These are phyloP conservation scores for Xylaria sp. DNA, from an alignment of 2,329 filamentous ascomycete species.

Conservation along the genomic window DNA sequence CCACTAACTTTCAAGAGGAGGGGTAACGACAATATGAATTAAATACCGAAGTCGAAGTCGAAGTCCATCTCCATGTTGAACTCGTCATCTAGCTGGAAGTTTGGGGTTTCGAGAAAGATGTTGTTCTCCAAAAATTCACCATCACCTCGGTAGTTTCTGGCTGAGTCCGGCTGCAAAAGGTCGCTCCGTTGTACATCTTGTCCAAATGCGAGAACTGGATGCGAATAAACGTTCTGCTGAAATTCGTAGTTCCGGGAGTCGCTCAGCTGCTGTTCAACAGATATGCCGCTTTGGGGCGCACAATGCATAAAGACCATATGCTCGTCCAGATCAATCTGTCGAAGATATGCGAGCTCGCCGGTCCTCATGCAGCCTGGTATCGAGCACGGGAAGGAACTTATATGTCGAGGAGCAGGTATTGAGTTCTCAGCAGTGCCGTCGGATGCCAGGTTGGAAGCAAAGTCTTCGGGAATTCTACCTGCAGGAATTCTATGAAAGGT, in stretches of 20 bases:
- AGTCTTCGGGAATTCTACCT: conserved; percentile 21
- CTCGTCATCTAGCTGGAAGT: neutral
- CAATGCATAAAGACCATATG: conserved; percentile 9
- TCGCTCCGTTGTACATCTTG: neutral
- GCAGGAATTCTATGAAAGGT: conserved; percentile 26
- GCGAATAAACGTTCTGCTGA: neutral
- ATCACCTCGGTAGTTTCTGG: neutral
- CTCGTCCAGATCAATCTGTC: conserved; percentile 25
- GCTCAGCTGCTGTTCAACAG: neutral
- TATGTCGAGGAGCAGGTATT: neutral
- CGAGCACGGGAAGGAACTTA: conserved; percentile 13
- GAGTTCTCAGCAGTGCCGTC: neutral
- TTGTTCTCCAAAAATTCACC: neutral
- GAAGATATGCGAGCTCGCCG: conserved; percentile 14
- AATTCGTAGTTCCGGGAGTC: neutral
- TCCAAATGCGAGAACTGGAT: neutral
- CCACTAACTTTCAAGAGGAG: neutral
- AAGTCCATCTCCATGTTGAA: neutral
- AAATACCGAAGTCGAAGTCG: neutral
- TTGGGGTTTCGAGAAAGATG: neutral
- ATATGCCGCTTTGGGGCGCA: neutral
- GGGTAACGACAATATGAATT: neutral
- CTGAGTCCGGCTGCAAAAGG: neutral
- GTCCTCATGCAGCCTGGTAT: conserved; percentile 17
- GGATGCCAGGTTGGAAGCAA: neutral